Base-by-base conservation (phyloP, 345 rosid genomes). In the Citrus cavaleriei region DNA sequence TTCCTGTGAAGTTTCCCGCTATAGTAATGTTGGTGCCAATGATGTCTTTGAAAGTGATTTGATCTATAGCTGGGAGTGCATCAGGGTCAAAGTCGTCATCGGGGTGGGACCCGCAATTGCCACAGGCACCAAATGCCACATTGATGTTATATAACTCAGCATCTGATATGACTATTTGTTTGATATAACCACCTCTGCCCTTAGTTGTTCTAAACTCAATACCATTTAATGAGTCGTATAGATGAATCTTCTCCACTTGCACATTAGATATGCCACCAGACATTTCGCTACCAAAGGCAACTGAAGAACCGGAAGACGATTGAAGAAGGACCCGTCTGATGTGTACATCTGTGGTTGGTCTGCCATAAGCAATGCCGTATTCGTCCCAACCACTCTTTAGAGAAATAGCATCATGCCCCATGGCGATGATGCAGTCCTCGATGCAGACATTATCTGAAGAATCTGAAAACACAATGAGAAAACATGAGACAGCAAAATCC, bases 311-410 rank as follows among this genome's bases (percentile, higher is more conserved):
- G 0, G 96, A 83, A 51, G 86, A 87, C 69, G 99, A 95, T 77
- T 86, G 89, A 40, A 95, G 85, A 66, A 74, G 81, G 72, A 90
- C 92, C 84, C 84, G 82, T 71, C 97, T 84, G 68, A 95, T 89
- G 76, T 89, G 92, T 7, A 91, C 87, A 9, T 87, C 65, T 2
- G 80, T 81, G 55, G 98, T 91, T 19, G 95, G 90, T 74, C 90
- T 87, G 30, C 88, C 87, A 71, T 88, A 95, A 37, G 90, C 82
- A 49, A 93, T 93, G 14, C 99, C 98, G 38, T 95, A 92, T 77
- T 92, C 95, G 38, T 95, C 99, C 99, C 99, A 95, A 46, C 99
- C 99, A 76, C 98, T 93, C 83, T 95, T 95, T 54, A 95, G 90
- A 67, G 96, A 67, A 25, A 95, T 81, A 0, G 97, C 85, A 63